Evolutionary conservation across 2,329 filamentous ascomycete genomes (phyloP).

Genomic region (Sphaerostilbella broomeana): DNA sequence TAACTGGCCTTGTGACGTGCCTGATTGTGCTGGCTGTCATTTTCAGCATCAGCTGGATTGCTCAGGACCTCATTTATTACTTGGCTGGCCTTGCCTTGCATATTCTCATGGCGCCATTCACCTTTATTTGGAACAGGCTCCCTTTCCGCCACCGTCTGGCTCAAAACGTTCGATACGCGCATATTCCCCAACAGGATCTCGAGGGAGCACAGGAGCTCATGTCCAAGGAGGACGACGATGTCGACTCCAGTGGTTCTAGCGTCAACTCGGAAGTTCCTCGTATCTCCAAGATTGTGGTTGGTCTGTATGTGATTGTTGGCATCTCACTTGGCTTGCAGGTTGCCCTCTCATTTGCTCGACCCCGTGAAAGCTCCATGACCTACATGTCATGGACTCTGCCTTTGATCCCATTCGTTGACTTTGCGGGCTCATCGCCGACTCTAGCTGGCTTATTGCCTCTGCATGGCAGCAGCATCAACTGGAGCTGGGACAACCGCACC

Average conservation of each 20-base stretch:
- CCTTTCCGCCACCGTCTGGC: neutral
- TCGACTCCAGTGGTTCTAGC: constrained; percentile 3
- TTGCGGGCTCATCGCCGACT: constrained; percentile 22
- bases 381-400: constrained; percentile 30
- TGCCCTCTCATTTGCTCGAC: constrained; percentile 19
- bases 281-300: constrained; percentile 2
- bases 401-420: constrained; percentile 27
- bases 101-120: constrained; percentile 20
- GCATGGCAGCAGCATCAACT: constrained; percentile 19
- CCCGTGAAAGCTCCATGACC: constrained; percentile 22
- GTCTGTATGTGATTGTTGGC: constrained; percentile 12
- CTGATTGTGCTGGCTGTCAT: constrained; percentile 16
- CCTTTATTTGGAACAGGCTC: constrained; percentile 12
- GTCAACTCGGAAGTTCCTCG: constrained; percentile 5
- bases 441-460: constrained; percentile 21
- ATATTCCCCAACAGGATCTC: constrained; percentile 23
- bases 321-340: constrained; percentile 18
- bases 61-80: constrained; percentile 20
- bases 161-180: constrained; percentile 13
- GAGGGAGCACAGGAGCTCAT: constrained; percentile 14
- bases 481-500: constrained; percentile 24
- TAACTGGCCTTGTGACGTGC: constrained; percentile 24
- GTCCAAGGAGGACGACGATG: constrained; percentile 13
- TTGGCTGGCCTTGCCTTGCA: constrained; percentile 18
- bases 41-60: constrained; percentile 19